Conservation (phyloP, 345 rosid genomes). For the Brassica juncea region DNA sequence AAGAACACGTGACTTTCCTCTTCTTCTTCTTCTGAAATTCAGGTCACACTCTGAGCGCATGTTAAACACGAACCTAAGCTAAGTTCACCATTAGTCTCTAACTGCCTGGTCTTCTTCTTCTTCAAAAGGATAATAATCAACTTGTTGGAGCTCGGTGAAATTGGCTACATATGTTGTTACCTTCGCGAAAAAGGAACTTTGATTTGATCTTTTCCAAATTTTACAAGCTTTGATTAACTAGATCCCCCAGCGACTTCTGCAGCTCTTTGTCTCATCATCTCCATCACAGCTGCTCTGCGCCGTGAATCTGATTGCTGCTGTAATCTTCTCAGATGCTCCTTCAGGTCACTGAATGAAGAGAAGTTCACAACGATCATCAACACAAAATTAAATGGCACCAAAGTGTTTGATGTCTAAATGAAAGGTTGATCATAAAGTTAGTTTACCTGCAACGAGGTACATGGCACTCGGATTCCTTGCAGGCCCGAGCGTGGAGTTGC, state of each 20-base stretch:
- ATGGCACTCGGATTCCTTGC: conserved; percentile 94
- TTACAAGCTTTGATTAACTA: conserved; percentile 52
- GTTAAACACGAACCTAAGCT: conserved; percentile 27
- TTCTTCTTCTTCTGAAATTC: conserved; percentile 17
- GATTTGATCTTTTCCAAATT: conserved; percentile 33
- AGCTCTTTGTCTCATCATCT: conserved; percentile 99
- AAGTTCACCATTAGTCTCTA: conserved; percentile 35
- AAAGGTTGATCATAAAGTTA: conserved; percentile 2
- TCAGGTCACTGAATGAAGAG: conserved; percentile 69
- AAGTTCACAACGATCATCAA: conserved; percentile 7
- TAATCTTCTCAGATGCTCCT: conserved; percentile 92
- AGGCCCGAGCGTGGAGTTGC: conserved; percentile 98
- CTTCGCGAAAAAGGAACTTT: conserved; percentile 2
- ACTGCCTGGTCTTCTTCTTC: conserved; percentile 16
- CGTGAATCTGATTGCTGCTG: conserved; percentile 99
- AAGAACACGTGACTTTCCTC: conserved; percentile 9
- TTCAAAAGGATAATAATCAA: conserved; percentile 1
- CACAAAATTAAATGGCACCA: conserved; percentile 2
- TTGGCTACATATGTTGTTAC: conserved; percentile 3
- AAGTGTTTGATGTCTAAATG: background rate
- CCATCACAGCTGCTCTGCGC: conserved; percentile 99
- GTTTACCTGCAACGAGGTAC: conserved; percentile 98
- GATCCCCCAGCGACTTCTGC: conserved; percentile 96
- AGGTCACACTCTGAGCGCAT: background rate
- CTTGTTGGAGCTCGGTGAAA: conserved; percentile 9